Base-by-base conservation (phyloP, 2,329 filamentous ascomycete species). In the Fusarium bactridioides region DNA sequence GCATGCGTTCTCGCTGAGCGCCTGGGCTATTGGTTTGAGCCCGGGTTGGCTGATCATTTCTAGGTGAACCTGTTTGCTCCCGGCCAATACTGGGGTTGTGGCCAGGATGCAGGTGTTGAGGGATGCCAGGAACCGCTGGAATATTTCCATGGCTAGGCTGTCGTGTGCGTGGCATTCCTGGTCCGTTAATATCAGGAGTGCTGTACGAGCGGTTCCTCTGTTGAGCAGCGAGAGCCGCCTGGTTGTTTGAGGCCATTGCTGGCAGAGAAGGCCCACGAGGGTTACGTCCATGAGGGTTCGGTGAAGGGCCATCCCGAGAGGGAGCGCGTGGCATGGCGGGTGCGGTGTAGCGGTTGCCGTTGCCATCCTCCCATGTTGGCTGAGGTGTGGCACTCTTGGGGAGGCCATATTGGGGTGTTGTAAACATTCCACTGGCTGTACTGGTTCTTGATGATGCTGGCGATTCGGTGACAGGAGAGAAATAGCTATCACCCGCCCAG, bases 111-210 rank as follows among this genome's bases (percentile, higher is more conserved):
- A 92, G 82, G 74, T 94, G 92, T 25, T 91, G 84, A 29, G 93
- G 93, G 57, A 95, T 94, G 10, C 93, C 92, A 12, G 93, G 93
- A 18, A 95, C 92, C 16, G 89, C 89, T 10, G 93, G 93, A 10
- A 94, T 88, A 67, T 84, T 80, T 75, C 80, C 85, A 82, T 82
- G 85, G 80, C 84, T 87, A 79, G 82, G 86, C 81, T 89, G 88
- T 72, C 86, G 84, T 59, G 84, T 85, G 71, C 90, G 86, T 78
- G 86, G 85, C 54, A 87, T 87, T 71, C 88, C 87, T 59, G 91
- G 88, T 59, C 88, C 91, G 73, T 97, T 94, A 76, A 97, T 97
- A 80, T 98, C 95, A 12, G 96, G 95, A 71, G 95, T 98, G 83
- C 95, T 98, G 78, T 97, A 97, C 41, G 95, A 97, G 72, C 96